These are phyloP conservation scores for Plasmopara muralis DNA, from an alignment of 352 stramenopile genomes.

Conservation along the genomic window DNA sequence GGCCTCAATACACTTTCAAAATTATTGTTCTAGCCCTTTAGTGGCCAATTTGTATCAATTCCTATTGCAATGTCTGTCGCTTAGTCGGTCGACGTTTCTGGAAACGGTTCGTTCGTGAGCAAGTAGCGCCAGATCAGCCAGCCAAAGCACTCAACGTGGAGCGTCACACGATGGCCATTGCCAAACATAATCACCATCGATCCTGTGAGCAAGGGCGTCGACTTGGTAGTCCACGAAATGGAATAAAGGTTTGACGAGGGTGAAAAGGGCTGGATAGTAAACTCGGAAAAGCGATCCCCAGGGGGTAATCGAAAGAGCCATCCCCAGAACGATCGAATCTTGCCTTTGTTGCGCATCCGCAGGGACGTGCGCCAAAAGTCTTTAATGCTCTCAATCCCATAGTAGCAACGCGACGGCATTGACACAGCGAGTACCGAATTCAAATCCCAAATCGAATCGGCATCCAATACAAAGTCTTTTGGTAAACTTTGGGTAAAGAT, in stretches of 20 bases:
- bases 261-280: constrained; percentile 72
- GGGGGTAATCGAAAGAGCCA: constrained; percentile 75
- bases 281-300: constrained; percentile 68
- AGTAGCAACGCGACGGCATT: constrained; percentile 82
- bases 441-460: constrained; percentile 78
- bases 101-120: constrained; percentile 77
- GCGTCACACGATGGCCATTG: constrained; percentile 70
- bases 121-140: constrained; percentile 84
- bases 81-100: constrained; percentile 52
- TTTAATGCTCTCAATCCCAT: constrained; percentile 83
- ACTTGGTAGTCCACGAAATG: constrained; percentile 82
- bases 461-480: constrained; percentile 81
- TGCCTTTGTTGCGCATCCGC: constrained; percentile 83
- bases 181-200: constrained; percentile 85
- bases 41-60: neutral
- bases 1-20: neutral
- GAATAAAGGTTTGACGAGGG: constrained; percentile 71
- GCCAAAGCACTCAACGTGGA: constrained; percentile 80
- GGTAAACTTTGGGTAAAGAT: constrained; percentile 81
- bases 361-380: constrained; percentile 81
- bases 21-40: constrained; percentile 1
- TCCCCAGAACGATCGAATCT: constrained; percentile 82
- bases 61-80: neutral
- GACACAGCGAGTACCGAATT: constrained; percentile 81
- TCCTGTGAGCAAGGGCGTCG: constrained; percentile 51